phyloP scores from a whole-genome alignment of 176 grass and related monocot species.

The Guadua angustifolia region DNA sequence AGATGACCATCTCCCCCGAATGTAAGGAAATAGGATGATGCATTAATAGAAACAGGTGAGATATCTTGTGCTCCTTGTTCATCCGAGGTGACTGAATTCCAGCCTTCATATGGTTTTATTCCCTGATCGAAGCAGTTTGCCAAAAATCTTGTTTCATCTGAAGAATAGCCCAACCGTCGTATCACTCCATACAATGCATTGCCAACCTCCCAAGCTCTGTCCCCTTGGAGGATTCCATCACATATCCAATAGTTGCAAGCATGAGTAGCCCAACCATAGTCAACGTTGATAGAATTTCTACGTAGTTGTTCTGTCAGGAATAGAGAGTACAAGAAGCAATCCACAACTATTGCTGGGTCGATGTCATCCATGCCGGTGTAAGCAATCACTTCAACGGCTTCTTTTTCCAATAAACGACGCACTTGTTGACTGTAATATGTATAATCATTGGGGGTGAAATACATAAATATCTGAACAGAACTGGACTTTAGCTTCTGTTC shows the following conservation, averaged over 20 bases:
- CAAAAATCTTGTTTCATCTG: fast-evolving
- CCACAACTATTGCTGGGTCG: neutral
- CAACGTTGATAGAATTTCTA: neutral
- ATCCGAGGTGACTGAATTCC: neutral
- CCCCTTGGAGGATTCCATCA: neutral
- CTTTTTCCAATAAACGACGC: neutral
- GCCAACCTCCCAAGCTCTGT: neutral
- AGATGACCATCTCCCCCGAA: no score
- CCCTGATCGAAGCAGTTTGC: fast-evolving
- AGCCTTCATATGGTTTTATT: no score
- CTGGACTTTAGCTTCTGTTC: neutral
- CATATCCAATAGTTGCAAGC: slow-evolving; percentile 7
- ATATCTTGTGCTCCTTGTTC: no score
- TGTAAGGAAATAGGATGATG: no score
- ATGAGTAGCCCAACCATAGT: slow-evolving; percentile 1
- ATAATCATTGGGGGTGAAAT: fast-evolving
- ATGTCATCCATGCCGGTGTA: neutral
- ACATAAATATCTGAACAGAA: neutral
- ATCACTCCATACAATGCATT: neutral
- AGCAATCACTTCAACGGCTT: neutral
- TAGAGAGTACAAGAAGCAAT: no score
- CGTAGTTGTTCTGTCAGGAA: neutral
- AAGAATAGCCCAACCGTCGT: neutral
- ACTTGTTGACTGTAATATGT: no score
- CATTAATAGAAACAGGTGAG: neutral